Percentiles rank a stretch among this genome's conserved stretches.
These are phyloP conservation scores for Trametes coccinea DNA, from an alignment of 768 basidiomycete genomes.

Conservation along the genomic window DNA sequence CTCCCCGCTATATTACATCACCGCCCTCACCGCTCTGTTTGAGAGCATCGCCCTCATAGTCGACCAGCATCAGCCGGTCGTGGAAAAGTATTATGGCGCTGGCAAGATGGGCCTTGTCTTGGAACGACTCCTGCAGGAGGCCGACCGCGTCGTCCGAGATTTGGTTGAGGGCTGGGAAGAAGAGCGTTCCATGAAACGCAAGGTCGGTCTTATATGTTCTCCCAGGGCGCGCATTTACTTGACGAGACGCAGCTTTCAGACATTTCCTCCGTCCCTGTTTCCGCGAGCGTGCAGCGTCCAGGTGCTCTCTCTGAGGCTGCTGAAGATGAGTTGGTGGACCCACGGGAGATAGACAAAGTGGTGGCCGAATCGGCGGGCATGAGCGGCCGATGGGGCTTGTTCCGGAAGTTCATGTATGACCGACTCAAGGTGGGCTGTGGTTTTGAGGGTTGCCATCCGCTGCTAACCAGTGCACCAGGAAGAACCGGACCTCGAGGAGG, in stretches of 20 bases:
- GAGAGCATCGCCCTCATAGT: conserved; percentile 96
- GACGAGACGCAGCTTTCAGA: conserved; percentile 14
- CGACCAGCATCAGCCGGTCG: conserved; percentile 95
- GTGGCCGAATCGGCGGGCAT: conserved; percentile 89
- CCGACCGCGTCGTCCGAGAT: conserved; percentile 77
- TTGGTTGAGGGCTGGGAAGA: conserved; percentile 89
- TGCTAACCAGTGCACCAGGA: conserved; percentile 23
- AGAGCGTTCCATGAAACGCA: conserved; percentile 79
- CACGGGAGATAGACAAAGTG: conserved; percentile 87
- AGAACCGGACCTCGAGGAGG: conserved; percentile 18
- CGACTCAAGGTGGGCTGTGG: conserved; percentile 55
- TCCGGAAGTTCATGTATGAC: conserved; percentile 82
- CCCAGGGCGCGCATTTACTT: not conserved
- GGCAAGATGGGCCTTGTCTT: conserved; percentile 87
- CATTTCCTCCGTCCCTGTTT: not conserved
- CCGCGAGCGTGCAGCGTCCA: not conserved
- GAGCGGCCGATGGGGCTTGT: conserved; percentile 89
- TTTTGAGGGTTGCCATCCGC: not conserved
- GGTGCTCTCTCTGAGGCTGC: not conserved
- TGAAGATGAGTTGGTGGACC: conserved; percentile 69
- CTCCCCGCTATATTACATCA: conserved; percentile 89
- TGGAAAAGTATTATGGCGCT: conserved; percentile 95
- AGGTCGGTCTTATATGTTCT: conserved; percentile 44
- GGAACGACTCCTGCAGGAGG: conserved; percentile 75
- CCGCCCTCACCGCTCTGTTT: conserved; percentile 86